Evolutionary conservation across 2,329 filamentous ascomycete genomes (phyloP), one percentile per base, ranked within the genome.

Genomic region (Colletotrichum sp.): DNA sequence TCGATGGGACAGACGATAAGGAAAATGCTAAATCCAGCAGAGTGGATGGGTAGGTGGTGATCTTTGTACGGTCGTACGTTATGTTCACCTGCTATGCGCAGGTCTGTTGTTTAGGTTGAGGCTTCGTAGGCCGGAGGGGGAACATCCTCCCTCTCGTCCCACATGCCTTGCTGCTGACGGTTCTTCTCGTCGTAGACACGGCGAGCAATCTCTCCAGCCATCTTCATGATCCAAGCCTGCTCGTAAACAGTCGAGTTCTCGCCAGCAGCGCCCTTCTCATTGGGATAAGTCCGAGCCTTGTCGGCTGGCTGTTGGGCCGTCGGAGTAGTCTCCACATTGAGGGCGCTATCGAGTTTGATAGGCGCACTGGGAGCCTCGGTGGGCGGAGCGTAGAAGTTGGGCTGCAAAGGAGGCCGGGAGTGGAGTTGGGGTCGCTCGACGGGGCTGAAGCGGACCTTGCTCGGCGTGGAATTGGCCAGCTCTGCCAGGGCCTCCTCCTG

Each of bases 141-240:
- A 7, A 86, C 83, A 62, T 91, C 89, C 76, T 92, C 89, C 69
- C 87, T 85, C 74, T 91, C 90, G 56, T 89, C 86, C 89, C 89
- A 91, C 67, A 89, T 86, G 7, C 30, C 58, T n/a, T 83, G 84
- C 30, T 87, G 85, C 69, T 90, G 87, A 43, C 88, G 86, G 69
- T 89, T 87, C 85, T 98, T 97, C 85, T 98, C 95, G 79, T 98
- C 95, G 78, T 96, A 95, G 78, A 98, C 95, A 71, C 95, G 94
- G 66, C 93, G 89, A 43, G 96, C 95, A 80, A 98, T 96, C 84
- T 98, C 97, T 77, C 93, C 93, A 7, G 96, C 96, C 91, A 99
- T 97, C 87, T 98, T 97, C 87, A 94, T 92, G 85, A 97, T 94
- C 94, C 95, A 97, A 4, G 94, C 95, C 83, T 95, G 93, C 82